phyloP scores from a whole-genome alignment of 2,329 filamentous ascomycete genomes.

The Rutstroemia sp. region DNA sequence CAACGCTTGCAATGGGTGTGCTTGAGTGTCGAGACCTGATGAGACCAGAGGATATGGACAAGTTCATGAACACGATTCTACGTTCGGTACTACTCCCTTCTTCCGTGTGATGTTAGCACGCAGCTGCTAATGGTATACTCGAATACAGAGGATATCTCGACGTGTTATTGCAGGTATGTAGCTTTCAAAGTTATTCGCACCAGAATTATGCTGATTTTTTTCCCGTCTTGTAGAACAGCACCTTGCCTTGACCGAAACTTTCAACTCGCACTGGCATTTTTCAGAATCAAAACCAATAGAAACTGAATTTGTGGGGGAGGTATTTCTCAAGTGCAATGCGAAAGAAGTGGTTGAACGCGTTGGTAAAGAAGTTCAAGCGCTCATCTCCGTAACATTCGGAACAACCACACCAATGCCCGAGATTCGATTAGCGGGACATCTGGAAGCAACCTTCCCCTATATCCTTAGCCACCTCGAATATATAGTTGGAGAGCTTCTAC shows the following conservation, averaged over 20 bases:
- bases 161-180: slow-evolving; percentile 67
- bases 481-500: slow-evolving; percentile 88
- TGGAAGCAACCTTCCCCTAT: slow-evolving; percentile 88
- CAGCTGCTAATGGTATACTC: background rate
- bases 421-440: slow-evolving; percentile 75
- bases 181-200: background rate
- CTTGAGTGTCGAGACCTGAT: slow-evolving; percentile 82
- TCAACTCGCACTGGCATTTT: slow-evolving; percentile 84
- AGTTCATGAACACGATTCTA: slow-evolving; percentile 90
- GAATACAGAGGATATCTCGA: slow-evolving; percentile 72
- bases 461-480: slow-evolving; percentile 96
- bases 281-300: slow-evolving; percentile 54
- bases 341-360: slow-evolving; percentile 83
- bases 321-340: slow-evolving; percentile 88
- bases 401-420: slow-evolving; percentile 65
- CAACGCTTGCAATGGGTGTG: slow-evolving; percentile 88
- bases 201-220: background rate
- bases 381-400: slow-evolving; percentile 70
- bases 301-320: slow-evolving; percentile 86
- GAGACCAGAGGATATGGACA: slow-evolving; percentile 73
- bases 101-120: background rate
- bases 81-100: slow-evolving; percentile 50
- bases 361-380: slow-evolving; percentile 64
- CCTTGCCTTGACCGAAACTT: slow-evolving; percentile 88
- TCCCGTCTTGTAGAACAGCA: slow-evolving; percentile 64